Evolutionary conservation across 129 eudicot species (phyloP), one percentile per base, ranked within the genome.

Genomic region (Solidago caesia): DNA sequence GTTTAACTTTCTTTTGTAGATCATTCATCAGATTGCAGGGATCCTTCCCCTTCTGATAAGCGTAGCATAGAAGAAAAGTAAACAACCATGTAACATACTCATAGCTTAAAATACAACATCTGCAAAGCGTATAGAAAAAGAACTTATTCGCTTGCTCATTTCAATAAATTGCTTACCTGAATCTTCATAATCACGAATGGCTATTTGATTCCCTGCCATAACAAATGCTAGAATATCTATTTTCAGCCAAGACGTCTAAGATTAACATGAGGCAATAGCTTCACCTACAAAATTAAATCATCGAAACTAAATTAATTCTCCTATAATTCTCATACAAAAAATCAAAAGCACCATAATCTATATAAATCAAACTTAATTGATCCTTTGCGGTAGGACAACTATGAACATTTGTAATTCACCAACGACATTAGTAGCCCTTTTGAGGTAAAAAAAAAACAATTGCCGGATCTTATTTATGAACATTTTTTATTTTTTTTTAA

Each of bases 151-250:
- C 14, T n/a, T 43, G 48, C 70, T 65, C 6, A 64, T 7, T 64
- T n/a, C 13, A 64, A 42, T 7, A 43, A 14, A 12, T 13, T 41
- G 12, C 52, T 65, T 14, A 65, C 70, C 70, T 43, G 70, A 65
- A 65, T 65, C 99, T 67, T 87, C 89, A 44, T 91, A 91, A 88
- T 95, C 96, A 77, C 87, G 86, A 64, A 95, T 74, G 29, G 96
- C 91, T 68, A 95, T 89, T 44, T 91, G 94, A 83, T 89, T 87
- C 27, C 73, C 83, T 69, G 90, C 90, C 41, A 96, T 89, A 64
- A 91, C 77, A 85, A 95, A 95, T 60, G 99, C 99, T 81, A 95
- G 68, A 59, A 89, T 84, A 73, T 85, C 86, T 75, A 87, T 95
- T 75, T 88, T 89, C 53, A 95, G 75, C 90, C 81, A 64, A 95